Percentiles rank a stretch among this genome's conserved stretches.
Evolutionary conservation across 805 yeast genomes (phyloP).

Genomic region (Priceomyces haplophilus): DNA sequence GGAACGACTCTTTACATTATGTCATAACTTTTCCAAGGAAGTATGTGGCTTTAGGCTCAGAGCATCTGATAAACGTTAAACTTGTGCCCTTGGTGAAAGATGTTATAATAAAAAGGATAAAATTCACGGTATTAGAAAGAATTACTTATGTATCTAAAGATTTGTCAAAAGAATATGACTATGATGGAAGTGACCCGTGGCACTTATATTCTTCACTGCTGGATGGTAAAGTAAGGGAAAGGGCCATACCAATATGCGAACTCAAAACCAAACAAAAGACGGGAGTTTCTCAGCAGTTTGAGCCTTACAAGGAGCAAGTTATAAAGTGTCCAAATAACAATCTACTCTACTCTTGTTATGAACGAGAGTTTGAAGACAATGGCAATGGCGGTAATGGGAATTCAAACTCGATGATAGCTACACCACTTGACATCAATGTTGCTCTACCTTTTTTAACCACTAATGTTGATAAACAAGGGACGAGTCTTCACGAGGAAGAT

Average conservation of each 20-base stretch:
- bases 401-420: slow-evolving; percentile 32
- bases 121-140: slow-evolving; percentile 64
- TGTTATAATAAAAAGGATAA: slow-evolving; percentile 58
- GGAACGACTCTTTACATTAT: slow-evolving; percentile 71
- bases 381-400: background rate
- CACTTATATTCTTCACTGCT: slow-evolving; percentile 12
- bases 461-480: slow-evolving; percentile 27
- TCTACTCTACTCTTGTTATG: slow-evolving; percentile 55
- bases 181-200: slow-evolving; percentile 30
- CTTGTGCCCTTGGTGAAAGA: slow-evolving; percentile 64
- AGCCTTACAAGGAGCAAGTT: slow-evolving; percentile 58
- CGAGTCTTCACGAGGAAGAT: slow-evolving; percentile 16
- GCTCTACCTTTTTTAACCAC: slow-evolving; percentile 45
- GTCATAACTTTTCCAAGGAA: slow-evolving; percentile 70
- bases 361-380: slow-evolving; percentile 20
- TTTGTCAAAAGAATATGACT: slow-evolving; percentile 42
- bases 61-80: slow-evolving; percentile 58
- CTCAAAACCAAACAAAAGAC: slow-evolving; percentile 51
- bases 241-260: slow-evolving; percentile 59
- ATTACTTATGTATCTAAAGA: slow-evolving; percentile 61
- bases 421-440: slow-evolving; percentile 42
- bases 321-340: slow-evolving; percentile 60
- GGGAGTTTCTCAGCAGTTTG: slow-evolving; percentile 25
- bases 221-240: slow-evolving; percentile 40
- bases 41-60: slow-evolving; percentile 61